Evolutionary conservation across 768 basidiomycete genomes (phyloP).

Genomic region (Leucocoprinus leucothites): DNA sequence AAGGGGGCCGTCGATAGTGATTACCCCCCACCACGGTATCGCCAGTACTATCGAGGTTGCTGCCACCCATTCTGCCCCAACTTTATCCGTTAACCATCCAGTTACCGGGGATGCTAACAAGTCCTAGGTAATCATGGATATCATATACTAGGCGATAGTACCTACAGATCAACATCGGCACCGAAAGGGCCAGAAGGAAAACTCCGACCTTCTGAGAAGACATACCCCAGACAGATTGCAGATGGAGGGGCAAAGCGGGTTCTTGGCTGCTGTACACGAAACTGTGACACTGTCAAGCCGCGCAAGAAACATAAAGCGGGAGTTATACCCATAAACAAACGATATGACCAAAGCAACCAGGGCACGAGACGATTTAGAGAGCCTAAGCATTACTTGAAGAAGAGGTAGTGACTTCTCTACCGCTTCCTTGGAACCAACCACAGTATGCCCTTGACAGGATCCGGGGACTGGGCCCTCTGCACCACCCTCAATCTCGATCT

Average conservation of each 20-base stretch:
- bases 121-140: background rate
- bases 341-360: slow-evolving; percentile 40
- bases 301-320: background rate
- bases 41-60: slow-evolving; percentile 44
- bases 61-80: slow-evolving; percentile 55
- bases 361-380: slow-evolving; percentile 48
- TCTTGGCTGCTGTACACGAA: slow-evolving; percentile 48
- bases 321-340: slow-evolving; percentile 55
- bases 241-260: slow-evolving; percentile 53
- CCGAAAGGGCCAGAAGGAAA: slow-evolving; percentile 61
- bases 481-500: background rate
- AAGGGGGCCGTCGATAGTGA: slow-evolving; percentile 45
- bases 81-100: slow-evolving; percentile 56
- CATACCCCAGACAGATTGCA: slow-evolving; percentile 47
- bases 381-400: slow-evolving; percentile 34
- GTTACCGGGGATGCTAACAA: slow-evolving; percentile 50
- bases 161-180: slow-evolving; percentile 66
- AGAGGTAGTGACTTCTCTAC: slow-evolving; percentile 29
- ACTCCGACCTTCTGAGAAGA: slow-evolving; percentile 54
- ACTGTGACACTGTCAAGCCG: slow-evolving; percentile 25
- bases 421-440: background rate
- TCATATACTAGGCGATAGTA: background rate
- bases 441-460: background rate
- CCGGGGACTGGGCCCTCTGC: background rate
- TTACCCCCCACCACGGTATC: slow-evolving; percentile 61